These are phyloP conservation scores for Russula earlei DNA, from an alignment of 768 basidiomycete species.

Conservation along the genomic window DNA sequence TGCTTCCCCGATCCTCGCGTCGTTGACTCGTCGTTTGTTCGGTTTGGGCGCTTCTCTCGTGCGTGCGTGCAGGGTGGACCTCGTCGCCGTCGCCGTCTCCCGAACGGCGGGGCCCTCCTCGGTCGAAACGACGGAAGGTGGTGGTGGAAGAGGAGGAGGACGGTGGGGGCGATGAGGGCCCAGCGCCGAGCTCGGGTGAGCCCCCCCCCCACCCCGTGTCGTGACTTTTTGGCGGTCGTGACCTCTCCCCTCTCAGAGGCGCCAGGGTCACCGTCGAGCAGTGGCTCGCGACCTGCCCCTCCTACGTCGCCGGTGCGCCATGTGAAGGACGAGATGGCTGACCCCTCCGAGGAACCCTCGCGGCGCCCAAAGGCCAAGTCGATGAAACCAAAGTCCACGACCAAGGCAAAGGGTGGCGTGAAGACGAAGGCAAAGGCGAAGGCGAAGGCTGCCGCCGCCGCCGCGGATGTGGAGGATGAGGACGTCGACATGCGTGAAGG, in stretches of 20 bases:
- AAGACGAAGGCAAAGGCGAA: conserved; percentile 15
- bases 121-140: conserved; percentile 43
- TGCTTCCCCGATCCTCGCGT: no score
- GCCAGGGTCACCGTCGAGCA: conserved; percentile 3
- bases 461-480: background rate
- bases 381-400: background rate
- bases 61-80: background rate
- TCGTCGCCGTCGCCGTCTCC: background rate
- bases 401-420: conserved; percentile 12
- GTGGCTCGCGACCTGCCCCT: background rate
- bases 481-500: conserved; percentile 17
- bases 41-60: no score
- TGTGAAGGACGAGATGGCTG: background rate
- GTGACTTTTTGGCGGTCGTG: no score
- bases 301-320: background rate
- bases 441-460: background rate
- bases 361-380: background rate
- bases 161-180: conserved; percentile 11
- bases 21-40: no score
- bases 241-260: background rate
- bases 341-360: conserved; percentile 1
- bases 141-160: conserved; percentile 46
- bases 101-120: conserved; percentile 28
- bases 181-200: conserved; percentile 14
- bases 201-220: no score